Evolutionary conservation across 495 filamentous ascomycete genomes (phyloP).

Genomic region (Daldinia caldariorum): DNA sequence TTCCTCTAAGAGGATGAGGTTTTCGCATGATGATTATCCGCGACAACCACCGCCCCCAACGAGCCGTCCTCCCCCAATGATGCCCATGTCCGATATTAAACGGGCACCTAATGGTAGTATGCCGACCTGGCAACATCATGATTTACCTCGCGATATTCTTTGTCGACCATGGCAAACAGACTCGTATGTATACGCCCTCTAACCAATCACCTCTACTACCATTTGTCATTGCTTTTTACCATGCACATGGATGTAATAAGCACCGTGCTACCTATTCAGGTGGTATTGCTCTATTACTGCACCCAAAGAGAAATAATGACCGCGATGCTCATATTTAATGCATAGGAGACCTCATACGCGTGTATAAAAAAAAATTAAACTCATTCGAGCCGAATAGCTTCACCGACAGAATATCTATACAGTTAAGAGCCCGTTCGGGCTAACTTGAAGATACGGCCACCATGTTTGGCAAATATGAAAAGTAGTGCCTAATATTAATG

Average conservation of each 20-base stretch:
- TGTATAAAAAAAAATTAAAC: conserved; percentile 71
- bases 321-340: conserved; percentile 42
- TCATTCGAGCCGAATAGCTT: background rate
- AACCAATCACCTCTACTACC: conserved; percentile 37
- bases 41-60: conserved; percentile 46
- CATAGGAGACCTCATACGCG: conserved; percentile 73
- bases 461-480: background rate
- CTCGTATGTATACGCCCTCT: conserved; percentile 65
- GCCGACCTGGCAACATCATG: conserved; percentile 54
- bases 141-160: conserved; percentile 60
- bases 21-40: conserved; percentile 55
- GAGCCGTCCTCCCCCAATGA: conserved; percentile 45
- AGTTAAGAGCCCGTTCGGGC: background rate
- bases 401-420: background rate
- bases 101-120: conserved; percentile 30
- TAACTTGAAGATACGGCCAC: background rate
- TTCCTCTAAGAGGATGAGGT: conserved; percentile 54
- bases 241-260: background rate
- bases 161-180: conserved; percentile 70
- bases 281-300: conserved; percentile 44
- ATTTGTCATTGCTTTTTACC: conserved; percentile 21
- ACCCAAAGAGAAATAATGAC: conserved; percentile 50
- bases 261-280: background rate
- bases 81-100: conserved; percentile 48
- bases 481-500: conserved; percentile 7